phyloP scores from a whole-genome alignment of 2,329 filamentous ascomycete species.

The Ceratocystis ficicola region DNA sequence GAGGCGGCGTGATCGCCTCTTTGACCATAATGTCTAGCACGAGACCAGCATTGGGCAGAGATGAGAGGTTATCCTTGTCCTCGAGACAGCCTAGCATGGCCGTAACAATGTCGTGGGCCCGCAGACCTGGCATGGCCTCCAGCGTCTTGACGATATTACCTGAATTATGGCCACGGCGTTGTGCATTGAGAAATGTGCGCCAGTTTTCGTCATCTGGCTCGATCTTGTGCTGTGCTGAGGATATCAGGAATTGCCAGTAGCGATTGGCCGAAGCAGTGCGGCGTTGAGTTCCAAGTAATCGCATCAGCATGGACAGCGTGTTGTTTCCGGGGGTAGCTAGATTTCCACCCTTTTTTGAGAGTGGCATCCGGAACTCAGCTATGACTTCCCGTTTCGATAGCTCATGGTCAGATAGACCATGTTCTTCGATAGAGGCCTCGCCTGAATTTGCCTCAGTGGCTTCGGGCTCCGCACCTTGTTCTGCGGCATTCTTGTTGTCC shows the following conservation, averaged over 20 bases:
- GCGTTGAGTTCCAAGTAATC: constrained; percentile 48
- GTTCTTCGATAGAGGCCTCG: not conserved
- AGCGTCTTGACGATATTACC: constrained; percentile 49
- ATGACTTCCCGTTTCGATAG: not conserved
- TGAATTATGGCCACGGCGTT: constrained; percentile 56
- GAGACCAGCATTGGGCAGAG: constrained; percentile 50
- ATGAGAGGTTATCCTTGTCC: constrained; percentile 63
- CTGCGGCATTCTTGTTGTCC: not conserved
- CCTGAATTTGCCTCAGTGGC: not conserved
- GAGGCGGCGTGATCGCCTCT: constrained; percentile 24
- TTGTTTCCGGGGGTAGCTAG: constrained; percentile 40
- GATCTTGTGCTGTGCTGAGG: constrained; percentile 39
- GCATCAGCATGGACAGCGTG: constrained; percentile 56
- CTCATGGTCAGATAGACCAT: not conserved
- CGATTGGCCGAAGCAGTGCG: constrained; percentile 49
- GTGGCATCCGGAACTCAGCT: constrained; percentile 5
- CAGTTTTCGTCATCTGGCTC: constrained; percentile 61
- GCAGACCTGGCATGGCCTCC: constrained; percentile 39
- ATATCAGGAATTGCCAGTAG: constrained; percentile 68
- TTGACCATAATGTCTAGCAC: constrained; percentile 51
- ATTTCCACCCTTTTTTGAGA: constrained; percentile 21
- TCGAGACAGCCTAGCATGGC: constrained; percentile 42
- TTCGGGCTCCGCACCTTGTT: not conserved
- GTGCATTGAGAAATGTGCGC: constrained; percentile 52
- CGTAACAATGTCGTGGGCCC: constrained; percentile 17